Evolutionary conservation across 139 green algal genomes (phyloP).

Genomic region (Asterochloris sp.): DNA sequence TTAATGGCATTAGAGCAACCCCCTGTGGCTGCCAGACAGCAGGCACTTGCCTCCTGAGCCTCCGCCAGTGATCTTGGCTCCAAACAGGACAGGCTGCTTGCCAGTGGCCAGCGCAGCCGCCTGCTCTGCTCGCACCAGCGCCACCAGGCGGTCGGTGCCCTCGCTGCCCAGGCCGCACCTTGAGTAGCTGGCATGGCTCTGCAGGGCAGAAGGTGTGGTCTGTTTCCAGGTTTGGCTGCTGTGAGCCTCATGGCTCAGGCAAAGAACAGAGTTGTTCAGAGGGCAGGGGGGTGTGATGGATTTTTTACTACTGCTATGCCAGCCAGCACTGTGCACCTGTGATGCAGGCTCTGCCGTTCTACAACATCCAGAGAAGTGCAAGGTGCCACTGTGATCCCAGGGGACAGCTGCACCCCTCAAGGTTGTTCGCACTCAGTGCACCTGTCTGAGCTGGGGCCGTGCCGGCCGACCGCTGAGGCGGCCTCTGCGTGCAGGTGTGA

Average conservation of each 20-base stretch:
- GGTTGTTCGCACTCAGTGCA: no score
- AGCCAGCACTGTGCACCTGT: no score
- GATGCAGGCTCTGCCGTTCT: no score
- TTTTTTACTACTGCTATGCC: not conserved
- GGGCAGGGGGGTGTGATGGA: not conserved
- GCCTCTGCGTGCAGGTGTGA: not conserved
- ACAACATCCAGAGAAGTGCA: no score
- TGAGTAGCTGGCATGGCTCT: conserved; percentile 56
- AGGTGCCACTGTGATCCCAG: no score
- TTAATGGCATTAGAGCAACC: not conserved
- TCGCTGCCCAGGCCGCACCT: conserved; percentile 61
- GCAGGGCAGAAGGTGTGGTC: not conserved
- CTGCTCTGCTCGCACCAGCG: conserved; percentile 58
- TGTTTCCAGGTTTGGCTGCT: not conserved
- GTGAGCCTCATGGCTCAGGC: not conserved
- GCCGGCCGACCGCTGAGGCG: no score
- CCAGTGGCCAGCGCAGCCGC: conserved; percentile 16
- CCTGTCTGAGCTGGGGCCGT: no score
- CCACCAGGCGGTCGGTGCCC: conserved; percentile 58
- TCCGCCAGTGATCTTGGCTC: conserved; percentile 94
- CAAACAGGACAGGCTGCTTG: conserved; percentile 55
- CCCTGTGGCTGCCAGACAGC: not conserved
- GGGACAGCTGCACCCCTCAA: no score
- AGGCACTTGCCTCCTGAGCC: conserved; percentile 69
- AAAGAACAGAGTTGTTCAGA: not conserved